Conservation (phyloP, 2,329 filamentous ascomycete species). For the Penicillium sp. region DNA sequence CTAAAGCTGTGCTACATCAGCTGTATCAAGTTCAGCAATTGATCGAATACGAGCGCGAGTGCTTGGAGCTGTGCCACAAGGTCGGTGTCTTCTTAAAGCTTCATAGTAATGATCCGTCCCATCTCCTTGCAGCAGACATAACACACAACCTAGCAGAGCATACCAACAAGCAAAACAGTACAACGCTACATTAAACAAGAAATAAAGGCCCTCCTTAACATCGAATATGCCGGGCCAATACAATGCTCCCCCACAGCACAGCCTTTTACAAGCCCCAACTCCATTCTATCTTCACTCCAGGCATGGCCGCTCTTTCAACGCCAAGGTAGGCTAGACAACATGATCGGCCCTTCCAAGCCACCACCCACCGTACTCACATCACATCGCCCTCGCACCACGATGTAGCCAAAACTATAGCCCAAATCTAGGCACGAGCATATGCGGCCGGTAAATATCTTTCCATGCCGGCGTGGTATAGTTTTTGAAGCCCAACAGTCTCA, state of each 20-base stretch:
- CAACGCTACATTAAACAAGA: not conserved
- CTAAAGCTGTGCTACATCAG: too few relatives aligned
- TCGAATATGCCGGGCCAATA: not conserved
- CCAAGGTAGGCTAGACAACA: not conserved
- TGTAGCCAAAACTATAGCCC: not conserved
- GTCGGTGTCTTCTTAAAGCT: too few relatives aligned
- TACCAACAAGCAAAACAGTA: not conserved
- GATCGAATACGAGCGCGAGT: too few relatives aligned
- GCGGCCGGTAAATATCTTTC: not conserved
- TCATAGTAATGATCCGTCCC: too few relatives aligned
- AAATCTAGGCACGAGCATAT: not conserved
- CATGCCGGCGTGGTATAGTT: not conserved
- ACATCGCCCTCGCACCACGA: not conserved
- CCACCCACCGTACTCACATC: not conserved
- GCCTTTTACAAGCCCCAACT: not conserved
- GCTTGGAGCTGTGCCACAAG: too few relatives aligned
- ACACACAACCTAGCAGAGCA: too few relatives aligned
- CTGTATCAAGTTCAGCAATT: too few relatives aligned
- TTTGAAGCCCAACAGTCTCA: not conserved
- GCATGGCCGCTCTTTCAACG: not conserved
- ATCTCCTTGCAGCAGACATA: too few relatives aligned
- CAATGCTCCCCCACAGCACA: not conserved
- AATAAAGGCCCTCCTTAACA: not conserved
- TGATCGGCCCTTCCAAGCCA: not conserved
- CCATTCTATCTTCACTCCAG: not conserved